phyloP scores from a whole-genome alignment of 1,284 basidiomycete species.

The Pseudozyma pruni region DNA sequence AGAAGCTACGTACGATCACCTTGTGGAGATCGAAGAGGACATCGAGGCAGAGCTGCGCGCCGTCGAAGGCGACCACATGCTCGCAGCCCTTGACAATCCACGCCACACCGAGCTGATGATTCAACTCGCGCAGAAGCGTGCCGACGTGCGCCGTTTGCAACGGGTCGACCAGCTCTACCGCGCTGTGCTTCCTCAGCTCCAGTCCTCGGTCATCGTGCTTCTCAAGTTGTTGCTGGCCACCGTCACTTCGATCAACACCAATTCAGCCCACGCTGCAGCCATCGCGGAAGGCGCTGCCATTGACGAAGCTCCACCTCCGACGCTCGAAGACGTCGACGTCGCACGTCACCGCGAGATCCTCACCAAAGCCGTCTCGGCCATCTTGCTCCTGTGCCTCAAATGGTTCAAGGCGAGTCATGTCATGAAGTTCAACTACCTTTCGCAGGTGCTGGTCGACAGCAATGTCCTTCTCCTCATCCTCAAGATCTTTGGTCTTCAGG shows the following conservation, averaged over 20 bases:
- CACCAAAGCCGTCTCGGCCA: conserved; percentile 95
- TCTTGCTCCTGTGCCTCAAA: conserved; percentile 86
- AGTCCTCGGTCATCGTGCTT: conserved; percentile 65
- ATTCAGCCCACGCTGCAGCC: conserved; percentile 61
- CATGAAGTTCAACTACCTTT: conserved; percentile 98
- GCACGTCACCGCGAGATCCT: conserved; percentile 96
- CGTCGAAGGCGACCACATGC: conserved; percentile 55
- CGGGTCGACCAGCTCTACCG: conserved; percentile 63
- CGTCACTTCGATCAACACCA: conserved; percentile 63
- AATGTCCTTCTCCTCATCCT: conserved; percentile 93
- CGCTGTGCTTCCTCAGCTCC: conserved; percentile 58
- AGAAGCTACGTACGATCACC: conserved; percentile 58
- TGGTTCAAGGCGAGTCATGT: conserved; percentile 94
- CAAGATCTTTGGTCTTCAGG: conserved; percentile 97
- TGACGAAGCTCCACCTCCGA: conserved; percentile 75
- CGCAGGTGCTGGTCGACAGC: conserved; percentile 91
- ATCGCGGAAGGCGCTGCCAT: conserved; percentile 59
- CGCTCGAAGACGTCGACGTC: conserved; percentile 93
- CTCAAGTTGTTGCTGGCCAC: conserved; percentile 66
- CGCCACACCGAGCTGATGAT: conserved; percentile 42
- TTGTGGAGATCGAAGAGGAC: conserved; percentile 57
- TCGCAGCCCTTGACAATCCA: conserved; percentile 60
- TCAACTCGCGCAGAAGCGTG: conserved; percentile 54
- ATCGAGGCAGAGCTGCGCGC: conserved; percentile 50
- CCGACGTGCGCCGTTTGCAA: conserved; percentile 58